Evolutionary conservation across 2,329 filamentous ascomycete genomes (phyloP).

Genomic region (Diaporthe nobilis): DNA sequence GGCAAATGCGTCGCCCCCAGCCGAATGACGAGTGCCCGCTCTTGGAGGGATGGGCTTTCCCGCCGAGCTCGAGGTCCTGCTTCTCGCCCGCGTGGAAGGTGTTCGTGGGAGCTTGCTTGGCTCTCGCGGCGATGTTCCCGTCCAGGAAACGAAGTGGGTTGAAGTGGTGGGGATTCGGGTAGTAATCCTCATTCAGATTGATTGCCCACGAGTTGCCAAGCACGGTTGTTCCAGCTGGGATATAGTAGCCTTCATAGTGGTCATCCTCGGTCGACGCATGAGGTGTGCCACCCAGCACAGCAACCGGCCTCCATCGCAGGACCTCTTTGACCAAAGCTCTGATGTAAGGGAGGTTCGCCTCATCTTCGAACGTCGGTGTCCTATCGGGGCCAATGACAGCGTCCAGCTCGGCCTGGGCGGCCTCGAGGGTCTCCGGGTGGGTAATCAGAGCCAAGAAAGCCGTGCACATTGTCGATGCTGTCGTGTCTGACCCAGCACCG

Average conservation of each 20-base stretch:
- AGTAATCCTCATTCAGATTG: slow-evolving; percentile 45
- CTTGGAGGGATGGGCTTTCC: slow-evolving; percentile 41
- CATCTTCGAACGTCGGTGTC: slow-evolving; percentile 51
- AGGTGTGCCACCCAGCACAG: slow-evolving; percentile 59
- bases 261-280: slow-evolving; percentile 65
- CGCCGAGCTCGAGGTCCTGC: slow-evolving; percentile 31
- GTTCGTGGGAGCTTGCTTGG: neutral
- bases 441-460: slow-evolving; percentile 63
- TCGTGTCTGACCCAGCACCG: slow-evolving; percentile 66
- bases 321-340: slow-evolving; percentile 50
- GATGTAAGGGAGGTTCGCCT: slow-evolving; percentile 50
- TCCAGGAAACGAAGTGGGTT: slow-evolving; percentile 44
- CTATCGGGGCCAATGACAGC: slow-evolving; percentile 52
- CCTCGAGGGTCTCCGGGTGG: slow-evolving; percentile 58
- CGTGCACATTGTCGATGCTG: slow-evolving; percentile 61
- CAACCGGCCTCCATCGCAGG: slow-evolving; percentile 57
- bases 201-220: slow-evolving; percentile 52
- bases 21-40: slow-evolving; percentile 61
- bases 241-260: slow-evolving; percentile 61
- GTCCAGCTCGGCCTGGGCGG: slow-evolving; percentile 60
- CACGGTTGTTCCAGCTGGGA: slow-evolving; percentile 63
- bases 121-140: slow-evolving; percentile 37
- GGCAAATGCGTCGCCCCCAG: slow-evolving; percentile 58
- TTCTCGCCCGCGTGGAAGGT: neutral
- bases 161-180: slow-evolving; percentile 45